Conservation (phyloP, 2,329 filamentous ascomycete species). For the Cordyceps fumosorosea region DNA sequence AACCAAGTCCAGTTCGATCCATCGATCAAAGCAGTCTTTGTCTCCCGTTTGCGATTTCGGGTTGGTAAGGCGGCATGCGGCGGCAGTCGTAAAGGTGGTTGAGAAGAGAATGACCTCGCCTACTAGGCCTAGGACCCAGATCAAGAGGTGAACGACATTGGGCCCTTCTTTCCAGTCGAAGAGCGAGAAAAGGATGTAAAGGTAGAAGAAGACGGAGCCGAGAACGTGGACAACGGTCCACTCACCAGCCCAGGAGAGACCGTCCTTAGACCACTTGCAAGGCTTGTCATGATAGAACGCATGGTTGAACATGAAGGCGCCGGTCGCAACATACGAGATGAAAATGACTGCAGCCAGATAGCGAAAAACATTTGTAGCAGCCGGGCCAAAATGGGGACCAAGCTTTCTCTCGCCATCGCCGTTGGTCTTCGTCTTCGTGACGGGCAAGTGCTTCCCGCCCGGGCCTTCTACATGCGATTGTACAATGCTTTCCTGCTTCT, state of each 20-base stretch:
- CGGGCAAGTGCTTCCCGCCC: constrained; percentile 80
- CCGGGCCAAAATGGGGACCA: constrained; percentile 53
- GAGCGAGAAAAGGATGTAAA: constrained; percentile 78
- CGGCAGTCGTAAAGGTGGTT: constrained; percentile 63
- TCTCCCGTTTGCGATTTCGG: constrained; percentile 16
- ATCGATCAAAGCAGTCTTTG: constrained; percentile 30
- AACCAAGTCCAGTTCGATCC: constrained; percentile 51
- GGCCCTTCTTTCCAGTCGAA: constrained; percentile 79
- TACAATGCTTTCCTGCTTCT: constrained; percentile 41
- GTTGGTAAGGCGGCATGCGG: constrained; percentile 55
- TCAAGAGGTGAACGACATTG: constrained; percentile 68
- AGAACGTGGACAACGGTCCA: constrained; percentile 74
- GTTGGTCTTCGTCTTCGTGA: constrained; percentile 51
- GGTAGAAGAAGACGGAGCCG: constrained; percentile 79
- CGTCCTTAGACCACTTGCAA: constrained; percentile 31
- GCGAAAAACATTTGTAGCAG: constrained; percentile 65
- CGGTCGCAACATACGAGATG: constrained; percentile 69
- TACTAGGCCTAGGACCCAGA: constrained; percentile 68
- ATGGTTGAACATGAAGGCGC: constrained; percentile 66
- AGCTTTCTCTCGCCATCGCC: constrained; percentile 38
- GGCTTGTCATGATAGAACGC: constrained; percentile 48
- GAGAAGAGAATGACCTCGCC: constrained; percentile 68
- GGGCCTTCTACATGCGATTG: constrained; percentile 60
- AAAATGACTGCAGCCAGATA: constrained; percentile 66
- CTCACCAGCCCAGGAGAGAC: constrained; percentile 69